Evolutionary conservation across 345 rosid genomes (phyloP).

Genomic region (Microthlaspi erraticum): DNA sequence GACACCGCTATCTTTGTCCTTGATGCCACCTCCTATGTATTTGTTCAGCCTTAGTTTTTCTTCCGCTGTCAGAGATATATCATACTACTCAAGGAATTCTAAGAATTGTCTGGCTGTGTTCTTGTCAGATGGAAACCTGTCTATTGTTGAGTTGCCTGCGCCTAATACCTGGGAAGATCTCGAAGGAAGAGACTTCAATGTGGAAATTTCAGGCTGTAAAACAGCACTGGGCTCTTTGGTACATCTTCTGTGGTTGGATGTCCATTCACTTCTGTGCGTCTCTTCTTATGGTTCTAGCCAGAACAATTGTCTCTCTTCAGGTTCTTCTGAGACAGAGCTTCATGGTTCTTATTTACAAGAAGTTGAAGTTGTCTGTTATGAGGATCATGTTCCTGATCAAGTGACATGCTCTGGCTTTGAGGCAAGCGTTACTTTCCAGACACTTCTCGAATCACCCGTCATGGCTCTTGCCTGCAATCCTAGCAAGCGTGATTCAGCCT

Average conservation of each 20-base stretch:
- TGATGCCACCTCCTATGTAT: constrained; percentile 92
- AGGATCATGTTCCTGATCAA: constrained; percentile 63
- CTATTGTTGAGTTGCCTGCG: constrained; percentile 78
- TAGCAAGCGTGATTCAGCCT: constrained; percentile 63
- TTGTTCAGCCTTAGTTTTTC: constrained; percentile 76
- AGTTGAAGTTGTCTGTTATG: constrained; percentile 70
- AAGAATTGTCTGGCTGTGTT: constrained; percentile 70
- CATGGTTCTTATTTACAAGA: constrained; percentile 73
- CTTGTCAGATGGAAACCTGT: constrained; percentile 75
- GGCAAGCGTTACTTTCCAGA: constrained; percentile 53
- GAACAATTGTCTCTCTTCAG: constrained; percentile 45
- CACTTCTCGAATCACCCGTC: constrained; percentile 58
- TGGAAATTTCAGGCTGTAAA: constrained; percentile 63
- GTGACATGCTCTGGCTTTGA: constrained; percentile 81
- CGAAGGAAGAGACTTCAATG: constrained; percentile 69
- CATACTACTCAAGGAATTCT: constrained; percentile 62
- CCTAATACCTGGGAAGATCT: constrained; percentile 75
- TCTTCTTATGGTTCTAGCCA: constrained; percentile 62
- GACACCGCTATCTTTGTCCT: constrained; percentile 79
- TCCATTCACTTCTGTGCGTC: constrained; percentile 71
- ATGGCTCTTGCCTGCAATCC: constrained; percentile 69
- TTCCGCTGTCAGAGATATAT: constrained; percentile 64
- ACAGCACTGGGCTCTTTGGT: constrained; percentile 60
- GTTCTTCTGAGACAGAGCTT: constrained; percentile 49
- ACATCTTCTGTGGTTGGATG: constrained; percentile 82